Evolutionary conservation across 805 yeast genomes (phyloP).

Genomic region (Lipomyces spencermartinsiae): DNA sequence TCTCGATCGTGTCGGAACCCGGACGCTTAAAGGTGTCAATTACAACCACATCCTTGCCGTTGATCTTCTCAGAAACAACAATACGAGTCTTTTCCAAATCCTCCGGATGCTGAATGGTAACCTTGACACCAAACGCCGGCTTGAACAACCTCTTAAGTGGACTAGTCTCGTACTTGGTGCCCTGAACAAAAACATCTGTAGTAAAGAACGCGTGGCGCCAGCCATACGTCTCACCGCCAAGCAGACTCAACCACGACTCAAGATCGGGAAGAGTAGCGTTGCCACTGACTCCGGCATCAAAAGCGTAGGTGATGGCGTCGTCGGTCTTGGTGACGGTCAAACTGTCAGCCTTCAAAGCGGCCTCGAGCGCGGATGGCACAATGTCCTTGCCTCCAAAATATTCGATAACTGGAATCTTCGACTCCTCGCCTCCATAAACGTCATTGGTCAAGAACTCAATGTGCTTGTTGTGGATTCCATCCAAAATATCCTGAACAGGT

Average conservation of each 20-base stretch:
- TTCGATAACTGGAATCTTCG: conserved; percentile 85
- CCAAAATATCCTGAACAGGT: conserved; percentile 90
- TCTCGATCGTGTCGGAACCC: conserved; percentile 61
- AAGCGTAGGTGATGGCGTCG: conserved; percentile 17
- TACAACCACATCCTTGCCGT: conserved; percentile 67
- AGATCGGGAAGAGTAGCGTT: conserved; percentile 47
- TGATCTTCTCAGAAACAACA: conserved; percentile 70
- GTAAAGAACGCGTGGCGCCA: conserved; percentile 94
- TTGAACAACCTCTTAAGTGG: conserved; percentile 80
- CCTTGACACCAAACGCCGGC: conserved; percentile 70
- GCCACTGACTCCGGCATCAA: conserved; percentile 39
- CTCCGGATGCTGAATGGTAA: conserved; percentile 62
- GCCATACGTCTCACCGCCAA: conserved; percentile 77
- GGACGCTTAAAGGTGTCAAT: conserved; percentile 62
- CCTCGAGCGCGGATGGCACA: conserved; percentile 40
- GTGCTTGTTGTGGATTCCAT: conserved; percentile 88
- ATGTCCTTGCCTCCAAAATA: conserved; percentile 78
- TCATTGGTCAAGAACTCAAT: conserved; percentile 66
- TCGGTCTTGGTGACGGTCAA: conserved; percentile 41
- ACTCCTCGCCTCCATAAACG: conserved; percentile 70
- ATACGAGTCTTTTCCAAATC: conserved; percentile 63
- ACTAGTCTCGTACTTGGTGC: conserved; percentile 75
- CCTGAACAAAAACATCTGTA: conserved; percentile 83
- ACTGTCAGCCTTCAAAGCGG: conserved; percentile 37
- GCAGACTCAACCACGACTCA: conserved; percentile 73